Evolutionary conservation across 2,329 filamentous ascomycete genomes (phyloP).

Genomic region (Pestalotiopsis fici): DNA sequence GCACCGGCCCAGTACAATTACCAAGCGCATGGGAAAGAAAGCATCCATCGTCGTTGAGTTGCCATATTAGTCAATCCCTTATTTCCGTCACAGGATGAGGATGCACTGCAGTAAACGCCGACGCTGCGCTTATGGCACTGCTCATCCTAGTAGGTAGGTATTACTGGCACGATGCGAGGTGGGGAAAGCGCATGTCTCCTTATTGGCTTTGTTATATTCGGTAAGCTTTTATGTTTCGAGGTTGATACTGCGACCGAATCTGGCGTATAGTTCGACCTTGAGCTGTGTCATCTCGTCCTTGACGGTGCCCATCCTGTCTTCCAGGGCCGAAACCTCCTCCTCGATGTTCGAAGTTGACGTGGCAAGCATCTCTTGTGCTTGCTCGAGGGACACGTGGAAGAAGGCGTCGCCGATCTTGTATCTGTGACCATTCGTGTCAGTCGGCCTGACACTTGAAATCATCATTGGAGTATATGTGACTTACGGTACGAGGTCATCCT

Average conservation of each 20-base stretch:
- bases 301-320: slow-evolving; percentile 73
- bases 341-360: slow-evolving; percentile 74
- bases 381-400: slow-evolving; percentile 78
- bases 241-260: slow-evolving; percentile 97
- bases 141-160: background rate
- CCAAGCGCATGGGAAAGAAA: no score
- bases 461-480: slow-evolving; percentile 28
- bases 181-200: background rate
- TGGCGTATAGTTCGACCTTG: slow-evolving; percentile 89
- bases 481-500: slow-evolving; percentile 91
- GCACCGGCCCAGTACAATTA: background rate
- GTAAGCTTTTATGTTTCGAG: slow-evolving; percentile 72
- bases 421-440: slow-evolving; percentile 46
- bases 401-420: slow-evolving; percentile 98
- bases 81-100: background rate
- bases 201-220: background rate
- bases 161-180: background rate
- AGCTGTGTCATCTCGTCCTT: slow-evolving; percentile 86
- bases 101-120: background rate
- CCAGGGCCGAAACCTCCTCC: slow-evolving; percentile 71
- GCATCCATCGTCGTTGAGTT: background rate
- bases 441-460: background rate
- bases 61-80: background rate
- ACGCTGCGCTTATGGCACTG: background rate
- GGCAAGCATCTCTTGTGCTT: slow-evolving; percentile 84